Percentiles rank a stretch among this genome's conserved stretches.
These are phyloP conservation scores for Boletus subparvulus DNA, from an alignment of 768 basidiomycete genomes.

Conservation along the genomic window DNA sequence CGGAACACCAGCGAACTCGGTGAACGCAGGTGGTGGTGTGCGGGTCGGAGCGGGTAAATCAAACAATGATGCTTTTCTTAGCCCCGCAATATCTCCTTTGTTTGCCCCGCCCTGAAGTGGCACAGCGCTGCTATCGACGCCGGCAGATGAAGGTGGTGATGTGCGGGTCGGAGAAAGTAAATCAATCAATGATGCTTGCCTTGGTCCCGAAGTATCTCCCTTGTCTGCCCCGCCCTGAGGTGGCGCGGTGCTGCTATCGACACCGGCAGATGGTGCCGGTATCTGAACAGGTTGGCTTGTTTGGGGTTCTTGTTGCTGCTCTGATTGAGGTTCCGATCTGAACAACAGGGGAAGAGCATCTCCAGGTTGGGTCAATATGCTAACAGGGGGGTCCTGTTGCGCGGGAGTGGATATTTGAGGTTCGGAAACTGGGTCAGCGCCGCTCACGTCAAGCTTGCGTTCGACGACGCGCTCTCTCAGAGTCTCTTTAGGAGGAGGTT, in stretches of 20 bases:
- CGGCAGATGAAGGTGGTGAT: conserved; percentile 25
- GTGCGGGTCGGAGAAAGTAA: conserved; percentile 7
- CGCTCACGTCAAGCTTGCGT: conserved; percentile 5
- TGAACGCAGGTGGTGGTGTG: conserved; percentile 31
- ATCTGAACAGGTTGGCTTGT: not conserved
- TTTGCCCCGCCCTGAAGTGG: not conserved
- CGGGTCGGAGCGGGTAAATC: conserved; percentile 8
- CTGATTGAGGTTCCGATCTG: not conserved
- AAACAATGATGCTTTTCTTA: not conserved
- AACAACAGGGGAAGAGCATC: conserved; percentile 10
- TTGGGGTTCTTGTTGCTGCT: not conserved
- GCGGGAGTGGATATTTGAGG: conserved; percentile 19
- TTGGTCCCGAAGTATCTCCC: not conserved
- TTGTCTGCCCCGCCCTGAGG: not conserved
- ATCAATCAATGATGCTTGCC: conserved; percentile 3
- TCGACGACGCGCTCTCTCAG: not conserved
- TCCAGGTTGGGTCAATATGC: conserved; percentile 10
- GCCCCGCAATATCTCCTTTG: not conserved
- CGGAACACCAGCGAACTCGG: conserved; percentile 14
- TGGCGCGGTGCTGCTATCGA: conserved; percentile 8
- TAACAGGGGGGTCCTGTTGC: conserved; percentile 23
- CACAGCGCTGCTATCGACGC: conserved; percentile 9
- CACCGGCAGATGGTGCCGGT: not conserved
- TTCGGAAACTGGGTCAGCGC: conserved; percentile 8
- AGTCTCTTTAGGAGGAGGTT: conserved; percentile 7